phyloP scores from a whole-genome alignment of 352 stramenopile species.

The Ophiocytium majus region DNA sequence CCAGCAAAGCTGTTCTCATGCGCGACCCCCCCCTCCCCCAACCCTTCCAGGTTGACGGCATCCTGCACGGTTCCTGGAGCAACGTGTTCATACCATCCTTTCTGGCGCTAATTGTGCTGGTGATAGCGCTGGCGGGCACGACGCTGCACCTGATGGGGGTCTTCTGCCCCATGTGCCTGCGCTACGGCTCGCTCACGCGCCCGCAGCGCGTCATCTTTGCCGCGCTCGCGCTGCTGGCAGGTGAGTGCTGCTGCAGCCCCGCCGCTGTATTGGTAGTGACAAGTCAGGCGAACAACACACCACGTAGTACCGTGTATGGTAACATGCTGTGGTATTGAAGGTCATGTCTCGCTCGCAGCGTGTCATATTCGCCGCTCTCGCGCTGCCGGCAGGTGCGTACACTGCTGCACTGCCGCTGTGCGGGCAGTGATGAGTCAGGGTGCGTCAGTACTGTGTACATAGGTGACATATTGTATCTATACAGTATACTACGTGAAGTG shows the following conservation, averaged over 20 bases:
- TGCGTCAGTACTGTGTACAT: no score
- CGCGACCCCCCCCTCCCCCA: no score
- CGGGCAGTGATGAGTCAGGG: no score
- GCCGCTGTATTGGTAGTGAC: no score
- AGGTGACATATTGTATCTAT: no score
- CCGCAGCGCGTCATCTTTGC: conserved; percentile 16
- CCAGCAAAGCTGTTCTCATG: no score
- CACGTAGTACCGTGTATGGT: no score
- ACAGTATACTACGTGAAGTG: no score
- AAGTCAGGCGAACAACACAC: no score
- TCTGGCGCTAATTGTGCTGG: conserved; percentile 3
- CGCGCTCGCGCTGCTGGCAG: not conserved
- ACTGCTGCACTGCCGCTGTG: not conserved
- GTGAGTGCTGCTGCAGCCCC: no score
- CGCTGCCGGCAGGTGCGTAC: not conserved
- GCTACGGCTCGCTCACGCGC: not conserved
- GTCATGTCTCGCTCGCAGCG: not conserved
- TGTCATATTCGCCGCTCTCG: not conserved
- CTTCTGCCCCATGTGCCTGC: conserved; percentile 17
- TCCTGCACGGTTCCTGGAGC: conserved; percentile 15
- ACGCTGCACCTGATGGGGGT: conserved; percentile 12
- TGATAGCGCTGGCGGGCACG: conserved; percentile 13
- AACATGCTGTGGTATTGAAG: no score
- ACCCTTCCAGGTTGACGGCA: conserved; percentile 2
- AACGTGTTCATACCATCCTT: conserved; percentile 14